Percentiles rank a stretch among this genome's conserved stretches.
These are phyloP conservation scores for Solanum infundibuliforme DNA, from an alignment of 257 asterid species.

Conservation along the genomic window DNA sequence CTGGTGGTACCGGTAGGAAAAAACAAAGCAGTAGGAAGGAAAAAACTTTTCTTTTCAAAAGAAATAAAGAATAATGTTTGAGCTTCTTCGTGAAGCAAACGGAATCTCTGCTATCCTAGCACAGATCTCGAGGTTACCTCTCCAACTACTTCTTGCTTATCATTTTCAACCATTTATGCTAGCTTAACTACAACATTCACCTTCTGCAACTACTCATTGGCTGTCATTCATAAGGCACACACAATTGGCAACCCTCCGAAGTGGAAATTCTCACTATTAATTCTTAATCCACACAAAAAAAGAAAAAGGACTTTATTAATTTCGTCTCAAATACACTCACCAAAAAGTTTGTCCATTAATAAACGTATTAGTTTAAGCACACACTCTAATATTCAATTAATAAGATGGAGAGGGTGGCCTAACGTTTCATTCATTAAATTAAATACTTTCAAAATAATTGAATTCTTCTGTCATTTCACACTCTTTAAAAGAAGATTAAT, in stretches of 20 bases:
- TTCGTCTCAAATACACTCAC: background rate
- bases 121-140: slow-evolving; percentile 17
- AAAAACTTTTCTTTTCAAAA: background rate
- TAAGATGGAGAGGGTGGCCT: background rate
- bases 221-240: background rate
- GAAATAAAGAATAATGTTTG: background rate
- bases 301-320: background rate
- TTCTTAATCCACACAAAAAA: background rate
- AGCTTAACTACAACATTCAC: background rate
- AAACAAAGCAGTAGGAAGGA: background rate
- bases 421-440: background rate
- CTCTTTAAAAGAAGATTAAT: no score
- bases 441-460: background rate
- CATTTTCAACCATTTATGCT: background rate
- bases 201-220: background rate
- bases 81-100: slow-evolving; percentile 33
- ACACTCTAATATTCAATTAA: background rate
- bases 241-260: background rate
- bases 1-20: background rate
- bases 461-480: background rate
- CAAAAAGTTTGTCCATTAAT: background rate
- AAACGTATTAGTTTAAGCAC: background rate
- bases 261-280: background rate
- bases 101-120: slow-evolving; percentile 2
- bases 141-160: background rate